Conservation (phyloP, 2,329 filamentous ascomycete genomes). For the Fusarium sp. region DNA sequence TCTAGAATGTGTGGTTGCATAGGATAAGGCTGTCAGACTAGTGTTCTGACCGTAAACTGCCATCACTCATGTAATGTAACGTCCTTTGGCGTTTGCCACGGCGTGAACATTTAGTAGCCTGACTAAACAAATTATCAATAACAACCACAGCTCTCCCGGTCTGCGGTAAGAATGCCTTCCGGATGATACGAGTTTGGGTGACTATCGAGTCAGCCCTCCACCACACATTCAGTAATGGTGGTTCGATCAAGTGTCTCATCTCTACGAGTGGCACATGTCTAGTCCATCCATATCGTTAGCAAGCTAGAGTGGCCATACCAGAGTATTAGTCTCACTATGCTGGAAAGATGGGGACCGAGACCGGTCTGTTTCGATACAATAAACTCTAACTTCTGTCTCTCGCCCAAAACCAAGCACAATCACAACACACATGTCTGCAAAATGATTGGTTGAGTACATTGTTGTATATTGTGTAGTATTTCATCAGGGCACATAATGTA, state of each 20-base stretch:
- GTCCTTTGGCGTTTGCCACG: background rate
- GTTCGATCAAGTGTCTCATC: background rate
- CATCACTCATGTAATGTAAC: background rate
- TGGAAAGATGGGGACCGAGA: background rate
- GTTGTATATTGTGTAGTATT: too few relatives aligned
- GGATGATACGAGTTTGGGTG: background rate
- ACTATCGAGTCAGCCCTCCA: conserved; percentile 21
- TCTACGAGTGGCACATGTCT: background rate
- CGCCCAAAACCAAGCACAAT: background rate
- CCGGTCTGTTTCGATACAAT: background rate
- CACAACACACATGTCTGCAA: too few relatives aligned
- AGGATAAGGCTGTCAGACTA: background rate
- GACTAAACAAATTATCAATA: background rate
- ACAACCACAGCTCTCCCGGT: background rate
- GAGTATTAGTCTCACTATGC: background rate
- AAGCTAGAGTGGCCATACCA: background rate
- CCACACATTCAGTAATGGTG: background rate
- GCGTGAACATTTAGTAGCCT: background rate
- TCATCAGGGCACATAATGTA: too few relatives aligned
- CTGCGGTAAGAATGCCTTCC: background rate
- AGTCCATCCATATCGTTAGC: background rate
- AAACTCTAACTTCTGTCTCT: background rate
- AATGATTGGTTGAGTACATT: too few relatives aligned
- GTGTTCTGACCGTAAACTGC: background rate
- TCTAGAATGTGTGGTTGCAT: background rate